phyloP scores from a whole-genome alignment of 78 protist genomes.

The Dictyostelium capitatum region DNA sequence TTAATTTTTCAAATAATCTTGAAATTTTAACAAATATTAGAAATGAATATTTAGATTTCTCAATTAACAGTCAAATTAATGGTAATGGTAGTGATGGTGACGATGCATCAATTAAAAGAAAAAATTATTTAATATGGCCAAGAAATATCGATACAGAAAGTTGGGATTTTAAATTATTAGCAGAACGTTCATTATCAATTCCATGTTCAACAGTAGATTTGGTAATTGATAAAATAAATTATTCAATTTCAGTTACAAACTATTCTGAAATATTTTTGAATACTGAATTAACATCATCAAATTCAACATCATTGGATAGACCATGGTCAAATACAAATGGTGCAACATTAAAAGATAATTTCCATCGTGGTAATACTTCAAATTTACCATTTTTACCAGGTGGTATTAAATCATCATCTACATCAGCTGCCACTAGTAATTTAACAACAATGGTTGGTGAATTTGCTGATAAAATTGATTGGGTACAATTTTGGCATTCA shows the following conservation, averaged over 20 bases:
- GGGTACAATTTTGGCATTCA: slow-evolving; percentile 71
- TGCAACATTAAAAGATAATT: slow-evolving; percentile 21
- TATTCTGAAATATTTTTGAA: slow-evolving; percentile 35
- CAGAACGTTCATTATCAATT: slow-evolving; percentile 1
- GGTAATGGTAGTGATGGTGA: not conserved
- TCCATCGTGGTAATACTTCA: slow-evolving; percentile 78
- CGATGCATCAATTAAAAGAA: not conserved
- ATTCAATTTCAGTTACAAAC: slow-evolving; percentile 45
- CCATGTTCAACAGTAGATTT: slow-evolving; percentile 49
- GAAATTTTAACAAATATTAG: not conserved
- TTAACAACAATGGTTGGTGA: not conserved
- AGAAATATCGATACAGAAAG: slow-evolving; percentile 20
- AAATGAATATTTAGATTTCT: not conserved
- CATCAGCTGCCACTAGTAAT: not conserved
- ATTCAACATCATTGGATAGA: slow-evolving; percentile 62
- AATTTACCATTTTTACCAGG: slow-evolving; percentile 80
- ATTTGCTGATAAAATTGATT: slow-evolving; percentile 21
- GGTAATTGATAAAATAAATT: slow-evolving; percentile 51
- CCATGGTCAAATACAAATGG: slow-evolving; percentile 34
- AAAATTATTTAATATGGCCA: slow-evolving; percentile 30
- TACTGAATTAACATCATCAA: slow-evolving; percentile 9
- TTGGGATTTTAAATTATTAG: not conserved
- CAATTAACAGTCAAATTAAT: slow-evolving; percentile 1
- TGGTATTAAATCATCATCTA: slow-evolving; percentile 10
- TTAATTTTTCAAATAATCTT: not conserved